Conservation (phyloP, 495 filamentous ascomycete genomes). For the Talaromyces stipitatus region DNA sequence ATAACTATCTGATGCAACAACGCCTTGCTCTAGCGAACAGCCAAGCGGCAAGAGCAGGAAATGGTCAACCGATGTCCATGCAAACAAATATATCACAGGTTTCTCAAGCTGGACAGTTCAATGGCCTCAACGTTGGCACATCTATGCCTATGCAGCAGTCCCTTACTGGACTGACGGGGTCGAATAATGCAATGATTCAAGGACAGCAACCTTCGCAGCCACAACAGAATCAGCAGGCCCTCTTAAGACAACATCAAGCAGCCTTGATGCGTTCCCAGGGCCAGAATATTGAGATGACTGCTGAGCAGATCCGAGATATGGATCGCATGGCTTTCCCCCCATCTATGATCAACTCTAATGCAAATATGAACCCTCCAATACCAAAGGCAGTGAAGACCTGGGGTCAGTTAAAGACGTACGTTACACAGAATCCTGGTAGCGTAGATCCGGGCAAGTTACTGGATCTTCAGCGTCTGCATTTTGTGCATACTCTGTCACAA, state of each 20-base stretch:
- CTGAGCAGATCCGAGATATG: slow-evolving; percentile 40
- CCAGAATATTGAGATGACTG: slow-evolving; percentile 34
- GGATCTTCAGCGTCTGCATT: slow-evolving; percentile 46
- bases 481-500: slow-evolving; percentile 34
- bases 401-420: slow-evolving; percentile 62
- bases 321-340: slow-evolving; percentile 34
- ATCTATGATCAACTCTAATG: slow-evolving; percentile 26
- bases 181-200: slow-evolving; percentile 23
- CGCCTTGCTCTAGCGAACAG: slow-evolving; percentile 22
- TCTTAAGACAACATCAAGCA: slow-evolving; percentile 25
- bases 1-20: slow-evolving; percentile 28
- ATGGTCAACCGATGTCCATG: slow-evolving; percentile 21
- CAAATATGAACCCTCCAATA: slow-evolving; percentile 29
- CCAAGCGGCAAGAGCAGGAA: slow-evolving; percentile 12
- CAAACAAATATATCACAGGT: slow-evolving; percentile 25
- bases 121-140: slow-evolving; percentile 26
- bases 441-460: slow-evolving; percentile 39
- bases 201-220: slow-evolving; percentile 33
- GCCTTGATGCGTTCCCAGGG: slow-evolving; percentile 30
- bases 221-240: slow-evolving; percentile 27
- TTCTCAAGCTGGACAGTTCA: slow-evolving; percentile 31
- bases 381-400: slow-evolving; percentile 62
- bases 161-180: slow-evolving; percentile 21
- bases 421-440: slow-evolving; percentile 37
- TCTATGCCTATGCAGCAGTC: slow-evolving; percentile 27